Conservation (phyloP, 164 flowering plant species). For the Berberis vulgaris region DNA sequence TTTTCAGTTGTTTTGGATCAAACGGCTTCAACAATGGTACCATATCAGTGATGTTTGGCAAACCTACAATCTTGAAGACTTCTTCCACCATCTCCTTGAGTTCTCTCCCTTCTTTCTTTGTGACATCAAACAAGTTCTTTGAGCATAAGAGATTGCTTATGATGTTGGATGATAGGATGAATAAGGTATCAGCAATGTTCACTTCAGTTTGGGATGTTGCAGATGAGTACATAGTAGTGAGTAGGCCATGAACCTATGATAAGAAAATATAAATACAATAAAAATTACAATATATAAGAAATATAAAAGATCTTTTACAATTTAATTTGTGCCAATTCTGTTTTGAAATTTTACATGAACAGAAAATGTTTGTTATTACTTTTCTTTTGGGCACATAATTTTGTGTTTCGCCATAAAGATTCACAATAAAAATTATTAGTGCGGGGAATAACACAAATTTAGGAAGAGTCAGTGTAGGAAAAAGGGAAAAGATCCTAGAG, state of each 20-base stretch:
- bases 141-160: conserved; percentile 25
- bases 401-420: too few relatives aligned
- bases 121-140: conserved; percentile 20
- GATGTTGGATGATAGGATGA: conserved; percentile 21
- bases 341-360: too few relatives aligned
- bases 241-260: conserved; percentile 16
- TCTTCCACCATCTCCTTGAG: conserved; percentile 28
- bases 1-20: conserved; percentile 27
- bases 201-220: conserved; percentile 8
- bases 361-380: too few relatives aligned
- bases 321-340: too few relatives aligned
- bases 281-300: neutral
- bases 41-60: conserved; percentile 25
- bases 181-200: conserved; percentile 20
- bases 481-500: too few relatives aligned
- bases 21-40: conserved; percentile 20
- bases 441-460: too few relatives aligned
- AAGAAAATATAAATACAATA: neutral
- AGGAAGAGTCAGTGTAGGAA: too few relatives aligned
- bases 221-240: conserved; percentile 8
- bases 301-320: too few relatives aligned
- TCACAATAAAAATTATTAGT: too few relatives aligned
- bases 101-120: conserved; percentile 20
- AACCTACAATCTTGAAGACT: conserved; percentile 22
- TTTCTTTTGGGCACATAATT: too few relatives aligned